Evolutionary conservation across 176 grass and related monocot species (phyloP), one percentile per base, ranked within the genome.

Genomic region (Phragmites australis): DNA sequence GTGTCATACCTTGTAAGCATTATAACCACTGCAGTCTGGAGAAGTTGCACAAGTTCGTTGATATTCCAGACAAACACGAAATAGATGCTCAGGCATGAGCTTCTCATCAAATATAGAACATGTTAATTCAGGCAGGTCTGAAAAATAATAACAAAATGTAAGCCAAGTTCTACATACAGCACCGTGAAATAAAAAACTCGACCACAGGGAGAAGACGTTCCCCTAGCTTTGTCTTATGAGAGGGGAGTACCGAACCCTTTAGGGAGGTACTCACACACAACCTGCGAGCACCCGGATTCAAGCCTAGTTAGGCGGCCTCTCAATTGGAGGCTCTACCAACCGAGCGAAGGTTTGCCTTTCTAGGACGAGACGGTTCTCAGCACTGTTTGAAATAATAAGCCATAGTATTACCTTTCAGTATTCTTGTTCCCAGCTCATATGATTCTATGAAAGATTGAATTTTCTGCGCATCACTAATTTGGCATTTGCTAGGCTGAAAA

Each of bases 41-140:
- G 58, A 70, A 42, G 79, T 45, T 74, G 81, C 78, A 68, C 67
- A 82, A 64, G 56, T 88, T 86, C 21, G 82, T 78, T 85, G 68
- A 83, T 85, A 92, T 83, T 94, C 88, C 69, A 97, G 83, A 83
- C 87, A 90, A 77, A 97, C 59, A 74, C 78, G 88, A 62, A 94
- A 87, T 43, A 97, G 63, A 72, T 97, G 88, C 70, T 97, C 95
- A 15, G 74, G 86, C 76, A 94, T 89, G 56, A 97, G 92, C 60
- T 88, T 78, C 62, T 94, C 92, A 85, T 97, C 95, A 62, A 92
- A 83, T 37, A 66, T 78, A 62, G 92, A 97, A 69, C 88, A 86
- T 22, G 71, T 78, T 57, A 94, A 77, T 85, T 89, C 85, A 10
- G 87, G 76, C 6, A 94, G 59, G 29, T 89, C 95, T 94, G 86